Percentiles rank a stretch among this genome's conserved stretches.
Conservation (phyloP, 192 early-diverging fungal species). For the Coemansia sp. region DNA sequence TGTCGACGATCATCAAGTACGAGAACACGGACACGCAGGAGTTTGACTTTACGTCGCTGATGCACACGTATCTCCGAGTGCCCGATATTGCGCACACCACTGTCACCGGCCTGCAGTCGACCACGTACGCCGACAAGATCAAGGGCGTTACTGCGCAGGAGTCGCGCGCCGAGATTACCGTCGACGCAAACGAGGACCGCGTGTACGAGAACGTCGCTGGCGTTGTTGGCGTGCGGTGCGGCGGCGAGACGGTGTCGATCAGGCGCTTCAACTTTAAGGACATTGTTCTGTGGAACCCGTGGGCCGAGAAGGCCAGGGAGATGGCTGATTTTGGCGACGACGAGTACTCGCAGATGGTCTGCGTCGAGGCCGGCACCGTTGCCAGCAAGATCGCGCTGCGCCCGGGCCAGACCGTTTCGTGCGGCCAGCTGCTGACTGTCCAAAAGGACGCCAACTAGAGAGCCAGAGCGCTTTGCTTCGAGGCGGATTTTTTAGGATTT, state of each 20-base stretch:
- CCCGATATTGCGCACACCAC: constrained; percentile 60
- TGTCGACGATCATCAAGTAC: constrained; percentile 69
- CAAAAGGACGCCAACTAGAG: constrained; percentile 5
- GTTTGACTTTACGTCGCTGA: constrained; percentile 83
- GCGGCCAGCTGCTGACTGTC: constrained; percentile 63
- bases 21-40: constrained; percentile 69
- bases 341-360: constrained; percentile 85
- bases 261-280: constrained; percentile 52
- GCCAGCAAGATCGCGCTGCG: constrained; percentile 61
- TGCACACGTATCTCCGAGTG: constrained; percentile 88
- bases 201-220: constrained; percentile 72
- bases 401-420: constrained; percentile 67
- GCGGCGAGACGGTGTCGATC: constrained; percentile 18
- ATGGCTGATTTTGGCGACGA: constrained; percentile 89
- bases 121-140: constrained; percentile 72
- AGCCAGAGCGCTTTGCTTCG: too few species aligned
- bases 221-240: constrained; percentile 34
- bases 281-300: constrained; percentile 93
- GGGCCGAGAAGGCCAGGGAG: constrained; percentile 82
- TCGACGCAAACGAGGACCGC: constrained; percentile 78
- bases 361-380: constrained; percentile 82
- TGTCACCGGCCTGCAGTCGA: constrained; percentile 66
- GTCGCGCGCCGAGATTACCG: constrained; percentile 53
- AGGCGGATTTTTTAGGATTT: not conserved
- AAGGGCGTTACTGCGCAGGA: constrained; percentile 45